Evolutionary conservation across 176 grass and related monocot species (phyloP).

Genomic region (Dendrocalamus sinicus): DNA sequence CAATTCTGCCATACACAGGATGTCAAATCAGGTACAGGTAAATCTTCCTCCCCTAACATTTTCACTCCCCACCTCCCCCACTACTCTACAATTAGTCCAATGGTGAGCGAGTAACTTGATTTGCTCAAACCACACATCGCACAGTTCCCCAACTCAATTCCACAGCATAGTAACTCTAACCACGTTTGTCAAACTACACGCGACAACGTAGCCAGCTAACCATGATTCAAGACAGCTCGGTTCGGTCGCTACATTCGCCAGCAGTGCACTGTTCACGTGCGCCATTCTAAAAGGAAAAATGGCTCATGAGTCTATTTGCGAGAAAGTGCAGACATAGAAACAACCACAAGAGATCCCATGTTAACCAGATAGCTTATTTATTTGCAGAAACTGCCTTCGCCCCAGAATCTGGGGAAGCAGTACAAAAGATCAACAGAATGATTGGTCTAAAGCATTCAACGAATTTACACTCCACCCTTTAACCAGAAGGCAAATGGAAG

Average conservation of each 20-base stretch:
- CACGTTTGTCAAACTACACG: not conserved
- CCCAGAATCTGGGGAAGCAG: slow-evolving; percentile 29
- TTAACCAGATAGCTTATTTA: slow-evolving; percentile 43
- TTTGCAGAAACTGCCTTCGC: slow-evolving; percentile 29
- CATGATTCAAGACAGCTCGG: not conserved
- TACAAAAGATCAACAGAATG: slow-evolving; percentile 22
- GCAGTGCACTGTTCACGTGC: not conserved
- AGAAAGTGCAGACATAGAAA: not conserved
- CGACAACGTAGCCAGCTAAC: not conserved
- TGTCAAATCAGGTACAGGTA: too few species aligned
- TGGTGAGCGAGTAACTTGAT: not conserved
- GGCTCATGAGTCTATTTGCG: not conserved
- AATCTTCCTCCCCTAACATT: too few species aligned
- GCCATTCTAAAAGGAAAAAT: not conserved
- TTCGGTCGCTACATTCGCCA: not conserved
- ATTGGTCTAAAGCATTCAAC: slow-evolving; percentile 24
- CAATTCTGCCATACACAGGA: too few species aligned
- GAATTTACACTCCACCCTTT: slow-evolving; percentile 43
- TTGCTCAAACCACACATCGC: not conserved
- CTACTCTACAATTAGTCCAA: too few species aligned
- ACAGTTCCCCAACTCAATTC: not conserved
- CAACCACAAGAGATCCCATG: not conserved
- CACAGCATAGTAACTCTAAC: not conserved
- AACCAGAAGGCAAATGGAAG: slow-evolving; percentile 37
- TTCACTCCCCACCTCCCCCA: too few species aligned